phyloP scores from a whole-genome alignment of 495 filamentous ascomycete species.

The Schizothecium vesticola region DNA sequence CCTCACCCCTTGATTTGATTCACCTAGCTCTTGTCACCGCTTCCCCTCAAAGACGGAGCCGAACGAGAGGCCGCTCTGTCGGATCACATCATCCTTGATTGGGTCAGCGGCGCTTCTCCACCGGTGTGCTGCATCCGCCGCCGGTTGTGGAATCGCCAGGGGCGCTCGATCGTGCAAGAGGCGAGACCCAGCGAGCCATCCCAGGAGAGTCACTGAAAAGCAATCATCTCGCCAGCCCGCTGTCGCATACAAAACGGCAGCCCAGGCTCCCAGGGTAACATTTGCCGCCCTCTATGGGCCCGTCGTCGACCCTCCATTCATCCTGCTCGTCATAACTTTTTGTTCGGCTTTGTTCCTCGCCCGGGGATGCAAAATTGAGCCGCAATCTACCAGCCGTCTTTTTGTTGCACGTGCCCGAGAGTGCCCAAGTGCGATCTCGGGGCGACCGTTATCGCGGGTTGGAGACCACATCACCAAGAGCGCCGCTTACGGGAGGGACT shows the following conservation, averaged over 20 bases:
- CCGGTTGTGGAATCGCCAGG: conserved; percentile 12
- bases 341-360: not conserved
- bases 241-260: conserved; percentile 2
- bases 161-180: not conserved
- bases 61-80: conserved; percentile 1
- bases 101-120: conserved; percentile 12
- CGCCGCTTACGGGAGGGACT: not conserved
- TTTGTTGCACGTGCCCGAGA: not conserved
- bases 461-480: not conserved
- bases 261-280: not conserved
- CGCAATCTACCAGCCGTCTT: conserved; percentile 1
- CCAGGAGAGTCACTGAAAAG: conserved; percentile 8
- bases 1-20: conserved; percentile 9
- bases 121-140: conserved; percentile 10
- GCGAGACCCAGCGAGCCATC: not conserved
- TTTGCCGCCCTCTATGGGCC: conserved; percentile 20
- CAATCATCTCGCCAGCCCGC: conserved; percentile 1
- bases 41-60: conserved; percentile 5
- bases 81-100: conserved; percentile 9
- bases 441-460: conserved; percentile 8
- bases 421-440: conserved; percentile 10
- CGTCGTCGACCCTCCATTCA: conserved; percentile 11
- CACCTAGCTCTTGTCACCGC: conserved; percentile 9
- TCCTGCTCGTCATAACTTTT: conserved; percentile 12
- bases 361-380: not conserved